A percentile compares a stretch with the other conserved stretches of the same genome.
Evolutionary conservation across 257 asterid genomes (phyloP).

Genomic region (Primulina eburnea): DNA sequence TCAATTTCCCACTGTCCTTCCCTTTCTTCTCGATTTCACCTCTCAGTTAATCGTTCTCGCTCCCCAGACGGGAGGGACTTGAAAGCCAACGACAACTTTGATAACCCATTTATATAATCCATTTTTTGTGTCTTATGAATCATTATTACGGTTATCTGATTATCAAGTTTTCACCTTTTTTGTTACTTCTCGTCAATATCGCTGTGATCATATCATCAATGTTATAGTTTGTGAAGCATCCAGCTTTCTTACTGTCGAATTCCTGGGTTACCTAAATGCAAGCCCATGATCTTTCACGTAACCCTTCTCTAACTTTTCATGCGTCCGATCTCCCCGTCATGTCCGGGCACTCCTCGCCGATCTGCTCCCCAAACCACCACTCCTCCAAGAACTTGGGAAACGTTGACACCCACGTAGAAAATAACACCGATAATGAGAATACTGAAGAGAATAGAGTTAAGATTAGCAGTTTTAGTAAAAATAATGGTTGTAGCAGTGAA

Average conservation of each 20-base stretch:
- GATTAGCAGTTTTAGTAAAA: slow-evolving; percentile 28
- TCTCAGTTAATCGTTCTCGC: slow-evolving; percentile 20
- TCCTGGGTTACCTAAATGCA: slow-evolving; percentile 43
- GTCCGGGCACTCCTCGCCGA: slow-evolving; percentile 61
- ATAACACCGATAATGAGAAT: slow-evolving; percentile 26
- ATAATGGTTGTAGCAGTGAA: slow-evolving; percentile 36
- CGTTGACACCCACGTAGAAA: slow-evolving; percentile 27
- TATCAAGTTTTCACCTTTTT: slow-evolving; percentile 18
- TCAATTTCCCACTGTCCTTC: slow-evolving; percentile 21
- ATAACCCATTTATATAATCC: slow-evolving; percentile 28
- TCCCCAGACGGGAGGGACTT: slow-evolving; percentile 18
- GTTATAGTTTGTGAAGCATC: slow-evolving; percentile 23
- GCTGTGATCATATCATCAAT: slow-evolving; percentile 6
- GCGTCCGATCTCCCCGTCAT: slow-evolving; percentile 42
- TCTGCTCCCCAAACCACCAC: slow-evolving; percentile 45
- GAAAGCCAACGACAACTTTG: slow-evolving; percentile 21
- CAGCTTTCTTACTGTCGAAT: slow-evolving; percentile 23
- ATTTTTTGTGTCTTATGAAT: not conserved
- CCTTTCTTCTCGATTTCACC: slow-evolving; percentile 10
- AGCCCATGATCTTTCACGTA: slow-evolving; percentile 47
- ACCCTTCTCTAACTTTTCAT: slow-evolving; percentile 34
- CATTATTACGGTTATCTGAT: slow-evolving; percentile 16
- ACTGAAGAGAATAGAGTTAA: slow-evolving; percentile 30
- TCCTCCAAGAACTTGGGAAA: slow-evolving; percentile 25
- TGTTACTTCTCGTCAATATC: slow-evolving; percentile 20